Conservation (phyloP, 148 eudicot genomes). For the Rhododendron simsii region DNA sequence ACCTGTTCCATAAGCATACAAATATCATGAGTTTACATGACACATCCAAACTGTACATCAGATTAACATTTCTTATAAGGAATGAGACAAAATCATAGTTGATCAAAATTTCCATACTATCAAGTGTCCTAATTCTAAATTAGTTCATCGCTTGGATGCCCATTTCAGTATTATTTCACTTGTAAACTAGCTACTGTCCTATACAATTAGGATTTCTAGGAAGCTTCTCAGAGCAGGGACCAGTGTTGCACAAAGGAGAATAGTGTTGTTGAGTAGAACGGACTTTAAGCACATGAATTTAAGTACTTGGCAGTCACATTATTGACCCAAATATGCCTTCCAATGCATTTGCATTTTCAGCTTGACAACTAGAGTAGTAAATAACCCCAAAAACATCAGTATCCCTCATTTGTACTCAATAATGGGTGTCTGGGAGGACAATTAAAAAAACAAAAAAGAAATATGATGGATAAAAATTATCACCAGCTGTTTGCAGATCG, state of each 20-base stretch:
- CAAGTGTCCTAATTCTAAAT: neutral
- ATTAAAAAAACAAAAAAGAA: neutral
- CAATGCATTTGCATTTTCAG: neutral
- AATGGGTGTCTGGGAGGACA: neutral
- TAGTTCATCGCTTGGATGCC: neutral
- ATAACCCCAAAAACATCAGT: neutral
- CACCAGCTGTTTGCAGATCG: conserved; percentile 98
- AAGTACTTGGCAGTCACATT: neutral
- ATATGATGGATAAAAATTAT: neutral
- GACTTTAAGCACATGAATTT: neutral
- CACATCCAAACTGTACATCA: neutral
- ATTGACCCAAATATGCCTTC: neutral
- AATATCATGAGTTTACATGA: neutral
- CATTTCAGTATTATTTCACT: neutral
- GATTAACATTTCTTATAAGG: neutral
- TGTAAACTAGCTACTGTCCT: neutral
- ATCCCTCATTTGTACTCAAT: neutral
- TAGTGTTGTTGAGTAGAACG: neutral
- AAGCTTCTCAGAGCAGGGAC: neutral
- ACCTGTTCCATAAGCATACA: conserved; percentile 43
- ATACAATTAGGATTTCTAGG: neutral
- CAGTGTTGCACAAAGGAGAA: neutral
- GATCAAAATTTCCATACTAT: neutral
- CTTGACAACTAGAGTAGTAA: neutral
- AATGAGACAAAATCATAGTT: neutral